Percentiles rank a stretch among this genome's conserved stretches.
phyloP scores from a whole-genome alignment of 192 early-diverging fungal genomes.

The Helicostylum pulchrum region DNA sequence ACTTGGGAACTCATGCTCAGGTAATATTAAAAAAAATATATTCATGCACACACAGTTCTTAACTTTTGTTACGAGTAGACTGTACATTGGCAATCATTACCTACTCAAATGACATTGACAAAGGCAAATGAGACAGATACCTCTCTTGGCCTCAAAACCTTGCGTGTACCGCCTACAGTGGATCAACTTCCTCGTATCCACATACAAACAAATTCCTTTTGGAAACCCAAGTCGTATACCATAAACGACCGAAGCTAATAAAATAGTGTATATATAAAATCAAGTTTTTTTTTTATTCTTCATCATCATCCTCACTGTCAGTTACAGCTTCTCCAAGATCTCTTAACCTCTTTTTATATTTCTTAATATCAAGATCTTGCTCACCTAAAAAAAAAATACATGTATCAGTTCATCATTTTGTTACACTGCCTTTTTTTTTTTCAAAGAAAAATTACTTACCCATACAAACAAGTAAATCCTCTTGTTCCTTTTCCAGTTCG shows the following conservation, averaged over 20 bases:
- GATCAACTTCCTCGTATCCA: constrained; percentile 4
- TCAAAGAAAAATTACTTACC: constrained; percentile 39
- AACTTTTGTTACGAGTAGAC: constrained; percentile 8
- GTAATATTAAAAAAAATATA: constrained; percentile 18
- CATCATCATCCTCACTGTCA: constrained; percentile 39
- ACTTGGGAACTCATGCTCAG: constrained; percentile 27
- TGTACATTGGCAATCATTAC: constrained; percentile 33
- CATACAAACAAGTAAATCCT: constrained; percentile 42
- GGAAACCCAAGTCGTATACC: constrained; percentile 15
- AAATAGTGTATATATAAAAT: background rate
- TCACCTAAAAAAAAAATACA: constrained; percentile 13
- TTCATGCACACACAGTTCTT: background rate
- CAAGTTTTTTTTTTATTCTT: constrained; percentile 10
- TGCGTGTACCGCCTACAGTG: constrained; percentile 9
- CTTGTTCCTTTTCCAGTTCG: constrained; percentile 44
- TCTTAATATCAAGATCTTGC: constrained; percentile 36
- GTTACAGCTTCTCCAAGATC: constrained; percentile 31
- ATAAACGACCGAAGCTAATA: constrained; percentile 22
- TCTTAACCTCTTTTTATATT: constrained; percentile 32
- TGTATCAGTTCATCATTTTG: background rate
- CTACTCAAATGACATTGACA: constrained; percentile 16
- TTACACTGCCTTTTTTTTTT: too few species aligned
- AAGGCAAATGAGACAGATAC: background rate
- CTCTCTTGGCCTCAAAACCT: background rate
- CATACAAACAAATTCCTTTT: constrained; percentile 15